Evolutionary conservation across 768 basidiomycete genomes (phyloP).

Genomic region (Boletus bicolor): DNA sequence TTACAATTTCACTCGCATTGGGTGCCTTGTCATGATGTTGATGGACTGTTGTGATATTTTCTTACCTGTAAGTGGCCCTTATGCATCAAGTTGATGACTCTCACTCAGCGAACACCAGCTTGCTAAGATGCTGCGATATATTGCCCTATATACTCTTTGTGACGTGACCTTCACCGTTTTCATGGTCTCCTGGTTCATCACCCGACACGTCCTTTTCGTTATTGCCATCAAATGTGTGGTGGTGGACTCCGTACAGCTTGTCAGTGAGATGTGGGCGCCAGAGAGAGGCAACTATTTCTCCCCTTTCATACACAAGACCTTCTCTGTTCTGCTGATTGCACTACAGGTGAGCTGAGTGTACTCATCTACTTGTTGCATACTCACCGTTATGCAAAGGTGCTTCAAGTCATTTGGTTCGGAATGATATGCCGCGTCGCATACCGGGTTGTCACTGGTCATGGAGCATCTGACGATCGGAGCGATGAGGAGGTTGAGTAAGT

Average conservation of each 20-base stretch:
- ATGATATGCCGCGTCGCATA: conserved; percentile 85
- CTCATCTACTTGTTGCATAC: background rate
- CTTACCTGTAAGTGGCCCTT: conserved; percentile 64
- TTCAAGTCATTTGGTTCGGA: conserved; percentile 81
- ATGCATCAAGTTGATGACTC: background rate
- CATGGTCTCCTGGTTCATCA: conserved; percentile 86
- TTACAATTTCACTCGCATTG: conserved; percentile 83
- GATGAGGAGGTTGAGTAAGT: conserved; percentile 70
- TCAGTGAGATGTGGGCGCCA: conserved; percentile 58
- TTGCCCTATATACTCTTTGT: conserved; percentile 60
- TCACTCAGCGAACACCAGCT: conserved; percentile 43
- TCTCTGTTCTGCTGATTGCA: conserved; percentile 51
- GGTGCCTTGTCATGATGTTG: conserved; percentile 83
- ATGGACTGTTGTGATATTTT: conserved; percentile 97
- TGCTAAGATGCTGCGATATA: conserved; percentile 93
- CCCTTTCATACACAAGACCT: conserved; percentile 40
- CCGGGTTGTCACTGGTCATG: conserved; percentile 67
- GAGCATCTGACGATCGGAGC: conserved; percentile 81
- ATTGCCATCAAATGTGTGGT: conserved; percentile 63
- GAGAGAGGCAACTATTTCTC: conserved; percentile 56
- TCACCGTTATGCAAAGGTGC: conserved; percentile 40
- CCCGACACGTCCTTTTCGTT: conserved; percentile 81
- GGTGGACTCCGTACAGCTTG: conserved; percentile 45
- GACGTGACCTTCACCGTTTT: conserved; percentile 79
- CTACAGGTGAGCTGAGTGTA: conserved; percentile 50